These are phyloP conservation scores for Schrenkiella parvula DNA, from an alignment of 345 rosid species.

Conservation along the genomic window DNA sequence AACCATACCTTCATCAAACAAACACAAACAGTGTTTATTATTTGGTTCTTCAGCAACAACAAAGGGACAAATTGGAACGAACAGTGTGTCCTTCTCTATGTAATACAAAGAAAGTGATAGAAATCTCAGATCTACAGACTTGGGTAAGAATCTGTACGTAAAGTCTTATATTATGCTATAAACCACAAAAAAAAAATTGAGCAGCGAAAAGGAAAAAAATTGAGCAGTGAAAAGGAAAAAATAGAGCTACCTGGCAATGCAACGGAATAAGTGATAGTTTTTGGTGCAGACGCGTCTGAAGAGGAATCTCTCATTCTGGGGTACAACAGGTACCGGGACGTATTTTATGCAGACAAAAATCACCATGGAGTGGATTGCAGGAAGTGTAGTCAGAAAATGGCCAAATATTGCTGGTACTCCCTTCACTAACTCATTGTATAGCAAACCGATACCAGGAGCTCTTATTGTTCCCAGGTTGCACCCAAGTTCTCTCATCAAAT, in stretches of 20 bases:
- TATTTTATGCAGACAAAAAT: conserved; percentile 93
- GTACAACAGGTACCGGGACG: conserved; percentile 93
- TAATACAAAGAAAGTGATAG: background rate
- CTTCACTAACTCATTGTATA: conserved; percentile 88
- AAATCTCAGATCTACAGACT: background rate
- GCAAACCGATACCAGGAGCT: conserved; percentile 98
- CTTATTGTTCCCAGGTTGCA: conserved; percentile 92
- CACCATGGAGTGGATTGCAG: conserved; percentile 96
- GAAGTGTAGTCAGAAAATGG: conserved; percentile 95
- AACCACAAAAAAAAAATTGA: background rate
- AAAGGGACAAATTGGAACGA: background rate
- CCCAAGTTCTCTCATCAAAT: conserved; percentile 87
- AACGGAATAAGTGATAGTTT: conserved; percentile 91
- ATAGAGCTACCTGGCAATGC: conserved; percentile 78
- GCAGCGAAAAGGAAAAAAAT: background rate
- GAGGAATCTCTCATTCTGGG: conserved; percentile 94
- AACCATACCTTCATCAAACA: conserved; percentile 69
- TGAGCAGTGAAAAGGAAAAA: background rate
- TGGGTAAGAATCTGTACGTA: background rate
- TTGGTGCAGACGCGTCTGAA: conserved; percentile 90
- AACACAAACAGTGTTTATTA: background rate
- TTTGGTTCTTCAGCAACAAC: background rate
- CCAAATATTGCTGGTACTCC: conserved; percentile 97
- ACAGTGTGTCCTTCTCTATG: background rate
- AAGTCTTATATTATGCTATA: background rate